Conservation (phyloP, 2,329 filamentous ascomycete species). For the Botrytis deweyae region DNA sequence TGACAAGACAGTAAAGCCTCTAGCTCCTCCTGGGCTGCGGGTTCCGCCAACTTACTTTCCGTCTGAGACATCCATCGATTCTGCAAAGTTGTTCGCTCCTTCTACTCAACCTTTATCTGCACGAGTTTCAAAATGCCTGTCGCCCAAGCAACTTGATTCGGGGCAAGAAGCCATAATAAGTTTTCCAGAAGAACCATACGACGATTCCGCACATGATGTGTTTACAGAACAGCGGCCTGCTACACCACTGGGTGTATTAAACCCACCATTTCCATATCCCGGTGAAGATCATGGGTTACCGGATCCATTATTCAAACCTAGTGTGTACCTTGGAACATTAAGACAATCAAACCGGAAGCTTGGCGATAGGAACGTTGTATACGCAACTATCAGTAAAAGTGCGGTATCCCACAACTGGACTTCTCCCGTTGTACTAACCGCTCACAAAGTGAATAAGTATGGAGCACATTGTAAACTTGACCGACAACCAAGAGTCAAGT, state of each 20-base stretch:
- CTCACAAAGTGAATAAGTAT: conserved; percentile 15
- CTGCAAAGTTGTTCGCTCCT: conserved; percentile 5
- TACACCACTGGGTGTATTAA: conserved; percentile 10
- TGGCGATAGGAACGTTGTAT: conserved; percentile 3
- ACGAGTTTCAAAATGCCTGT: neutral
- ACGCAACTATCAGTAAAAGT: neutral
- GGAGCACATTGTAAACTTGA: conserved; percentile 12
- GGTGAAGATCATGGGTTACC: conserved; percentile 5
- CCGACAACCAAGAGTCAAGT: neutral
- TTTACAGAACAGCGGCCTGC: neutral
- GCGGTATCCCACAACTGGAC: neutral
- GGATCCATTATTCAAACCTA: conserved; percentile 5
- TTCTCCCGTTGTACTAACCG: conserved; percentile 6
- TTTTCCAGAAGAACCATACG: neutral
- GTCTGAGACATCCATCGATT: neutral
- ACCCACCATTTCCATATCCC: neutral
- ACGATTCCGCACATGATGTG: neutral
- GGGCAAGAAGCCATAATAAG: neutral
- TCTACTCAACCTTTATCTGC: conserved; percentile 6
- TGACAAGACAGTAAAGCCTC: neutral
- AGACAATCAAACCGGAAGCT: neutral
- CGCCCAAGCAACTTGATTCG: neutral
- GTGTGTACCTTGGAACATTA: conserved; percentile 11
- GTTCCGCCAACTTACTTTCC: conserved; percentile 13
- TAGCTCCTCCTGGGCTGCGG: too few relatives aligned